Base-by-base conservation (phyloP, 139 green algal genomes). In the Chlamydomonas incerta region DNA sequence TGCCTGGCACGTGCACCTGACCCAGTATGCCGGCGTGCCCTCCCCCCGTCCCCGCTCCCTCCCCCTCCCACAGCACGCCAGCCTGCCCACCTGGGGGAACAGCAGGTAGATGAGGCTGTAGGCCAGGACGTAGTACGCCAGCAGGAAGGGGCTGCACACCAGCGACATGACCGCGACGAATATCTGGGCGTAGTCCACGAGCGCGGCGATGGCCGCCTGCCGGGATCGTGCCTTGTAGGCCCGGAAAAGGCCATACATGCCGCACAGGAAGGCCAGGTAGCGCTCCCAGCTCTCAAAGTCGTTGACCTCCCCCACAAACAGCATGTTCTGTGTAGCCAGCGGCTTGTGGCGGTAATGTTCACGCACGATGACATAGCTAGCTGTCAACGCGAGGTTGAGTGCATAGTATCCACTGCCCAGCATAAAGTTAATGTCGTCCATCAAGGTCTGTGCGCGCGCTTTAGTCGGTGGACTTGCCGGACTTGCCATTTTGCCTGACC, bases 111-210 rank as follows among this genome's bases (percentile, higher is more conserved):
- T 72, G 29, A 87, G 35, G 34, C 4, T 3, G 47, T 72, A 82
- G 50, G 52, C 70, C 1, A 52, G 3, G 28, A 72, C 20, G 2
- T 55, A 15, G 63, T 83, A 72, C 1, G 58, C 63, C 18, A 83
- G 24, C 9, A 83, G 41, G 15, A 89, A n/a, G 24, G 71, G 60
- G 60, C 79, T 83, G 37, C 47, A 63, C 2, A 85, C 34, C 13
- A 80, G 24, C 6, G 62, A 34, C 70, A 86, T 89, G 46, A 89
- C 62, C 60, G 47, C 34, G 1, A 89, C 71, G 35, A 89, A 89
- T 1, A 89, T 47, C 50, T 86, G 76, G 0, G 85, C 26, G 31
- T 74, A 86, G n/a, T 77, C 77, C 23, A 88, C 46, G 4, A 72
- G 18, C n/a, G 67, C 18, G 31, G 52, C 57, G 20, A 84, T 18